phyloP scores from a whole-genome alignment of 1,139 yeast genomes.

The Blastobotrys arbuscula region DNA sequence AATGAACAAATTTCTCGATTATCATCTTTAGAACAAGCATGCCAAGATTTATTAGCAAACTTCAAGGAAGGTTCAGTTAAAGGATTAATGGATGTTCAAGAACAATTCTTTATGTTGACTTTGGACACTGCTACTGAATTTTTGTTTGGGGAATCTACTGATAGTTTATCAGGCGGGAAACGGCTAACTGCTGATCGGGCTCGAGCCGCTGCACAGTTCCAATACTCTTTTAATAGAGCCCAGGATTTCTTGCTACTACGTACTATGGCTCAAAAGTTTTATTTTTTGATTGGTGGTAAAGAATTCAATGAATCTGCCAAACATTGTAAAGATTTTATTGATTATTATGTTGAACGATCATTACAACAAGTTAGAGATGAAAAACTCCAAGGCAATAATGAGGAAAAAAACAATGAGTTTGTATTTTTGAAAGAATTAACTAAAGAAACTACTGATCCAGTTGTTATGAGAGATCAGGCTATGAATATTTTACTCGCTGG shows the following conservation, averaged over 20 bases:
- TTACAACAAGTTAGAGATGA: slow-evolving; percentile 17
- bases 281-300: slow-evolving; percentile 34
- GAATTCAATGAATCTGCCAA: slow-evolving; percentile 32
- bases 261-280: slow-evolving; percentile 36
- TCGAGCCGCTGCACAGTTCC: slow-evolving; percentile 33
- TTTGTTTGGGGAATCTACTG: slow-evolving; percentile 50
- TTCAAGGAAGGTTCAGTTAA: slow-evolving; percentile 12
- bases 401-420: slow-evolving; percentile 1
- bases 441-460: slow-evolving; percentile 46
- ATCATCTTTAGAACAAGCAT: slow-evolving; percentile 42
- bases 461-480: slow-evolving; percentile 45
- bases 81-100: slow-evolving; percentile 42
- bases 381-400: not conserved
- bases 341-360: slow-evolving; percentile 30
- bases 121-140: slow-evolving; percentile 54
- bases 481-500: slow-evolving; percentile 49
- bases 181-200: slow-evolving; percentile 11
- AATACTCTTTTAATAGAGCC: slow-evolving; percentile 41
- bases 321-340: slow-evolving; percentile 30
- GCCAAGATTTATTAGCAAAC: slow-evolving; percentile 31
- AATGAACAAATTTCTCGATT: slow-evolving; percentile 51
- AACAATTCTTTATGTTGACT: slow-evolving; percentile 45
- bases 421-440: slow-evolving; percentile 41
- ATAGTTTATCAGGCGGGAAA: slow-evolving; percentile 30
- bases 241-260: slow-evolving; percentile 40